Evolutionary conservation across 768 basidiomycete genomes (phyloP).

Genomic region (Amanita subjunquillea): DNA sequence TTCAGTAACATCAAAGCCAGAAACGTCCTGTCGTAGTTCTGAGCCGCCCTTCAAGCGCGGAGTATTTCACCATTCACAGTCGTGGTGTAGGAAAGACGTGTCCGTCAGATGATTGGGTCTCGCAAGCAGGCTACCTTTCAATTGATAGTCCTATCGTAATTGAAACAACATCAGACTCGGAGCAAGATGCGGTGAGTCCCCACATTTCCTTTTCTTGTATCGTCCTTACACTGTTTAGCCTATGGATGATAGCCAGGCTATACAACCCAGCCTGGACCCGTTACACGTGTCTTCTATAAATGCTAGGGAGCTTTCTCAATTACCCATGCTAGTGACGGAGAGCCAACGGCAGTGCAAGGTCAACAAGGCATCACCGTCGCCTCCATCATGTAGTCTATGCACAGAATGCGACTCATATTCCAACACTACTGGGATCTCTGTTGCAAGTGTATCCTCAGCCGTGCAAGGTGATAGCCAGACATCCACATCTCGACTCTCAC

Average conservation of each 20-base stretch:
- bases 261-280: not conserved
- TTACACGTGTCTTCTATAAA: not conserved
- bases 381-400: not conserved
- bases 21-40: conserved; percentile 4
- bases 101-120: conserved; percentile 66
- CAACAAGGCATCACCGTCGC: not conserved
- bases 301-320: not conserved
- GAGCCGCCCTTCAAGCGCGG: not conserved
- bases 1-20: not conserved
- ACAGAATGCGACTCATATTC: not conserved
- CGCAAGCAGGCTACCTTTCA: conserved; percentile 55
- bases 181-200: conserved; percentile 11
- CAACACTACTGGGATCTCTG: not conserved
- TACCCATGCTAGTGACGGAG: not conserved
- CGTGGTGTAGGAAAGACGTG: conserved; percentile 14
- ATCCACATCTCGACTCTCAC: conserved; percentile 12
- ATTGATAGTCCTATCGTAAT: conserved; percentile 40
- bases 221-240: not conserved
- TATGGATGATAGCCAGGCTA: conserved; percentile 3
- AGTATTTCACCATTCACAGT: not conserved
- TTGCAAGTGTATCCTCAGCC: not conserved
- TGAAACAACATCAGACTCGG: not conserved
- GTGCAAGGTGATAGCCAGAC: not conserved
- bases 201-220: conserved; percentile 6
- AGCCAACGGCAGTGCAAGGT: not conserved